Evolutionary conservation across 2,329 filamentous ascomycete species (phyloP).

Genomic region (Akanthomyces muscarius): DNA sequence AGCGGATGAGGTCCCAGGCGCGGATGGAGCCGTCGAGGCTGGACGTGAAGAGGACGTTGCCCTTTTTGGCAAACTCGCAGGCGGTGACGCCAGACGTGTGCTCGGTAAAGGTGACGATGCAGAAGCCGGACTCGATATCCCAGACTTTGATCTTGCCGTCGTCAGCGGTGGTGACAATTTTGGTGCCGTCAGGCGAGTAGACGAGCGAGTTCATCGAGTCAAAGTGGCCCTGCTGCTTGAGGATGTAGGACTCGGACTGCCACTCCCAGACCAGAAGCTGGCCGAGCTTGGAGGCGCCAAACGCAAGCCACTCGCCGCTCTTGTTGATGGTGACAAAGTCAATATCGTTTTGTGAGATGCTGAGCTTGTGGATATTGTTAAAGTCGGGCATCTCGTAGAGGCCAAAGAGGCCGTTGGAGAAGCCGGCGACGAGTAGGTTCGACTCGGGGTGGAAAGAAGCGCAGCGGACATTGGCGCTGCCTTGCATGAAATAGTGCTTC

Average conservation of each 20-base stretch:
- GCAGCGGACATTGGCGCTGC: slow-evolving; percentile 79
- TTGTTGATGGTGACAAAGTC: slow-evolving; percentile 93
- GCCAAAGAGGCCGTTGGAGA: slow-evolving; percentile 90
- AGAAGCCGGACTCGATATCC: slow-evolving; percentile 96
- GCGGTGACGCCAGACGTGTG: slow-evolving; percentile 92
- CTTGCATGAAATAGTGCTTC: slow-evolving; percentile 90
- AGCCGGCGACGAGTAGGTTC: slow-evolving; percentile 92
- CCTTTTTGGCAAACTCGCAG: slow-evolving; percentile 91
- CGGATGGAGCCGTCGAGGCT: slow-evolving; percentile 91
- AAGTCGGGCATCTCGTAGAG: slow-evolving; percentile 96
- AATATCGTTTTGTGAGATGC: slow-evolving; percentile 95
- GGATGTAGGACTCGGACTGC: slow-evolving; percentile 97
- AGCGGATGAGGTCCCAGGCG: slow-evolving; percentile 94
- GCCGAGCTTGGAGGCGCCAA: slow-evolving; percentile 90
- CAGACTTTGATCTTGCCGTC: slow-evolving; percentile 99
- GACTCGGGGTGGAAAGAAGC: slow-evolving; percentile 84
- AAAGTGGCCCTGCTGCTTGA: slow-evolving; percentile 97
- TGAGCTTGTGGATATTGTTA: slow-evolving; percentile 86
- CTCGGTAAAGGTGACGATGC: slow-evolving; percentile 96
- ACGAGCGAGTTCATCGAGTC: slow-evolving; percentile 91
- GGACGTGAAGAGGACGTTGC: slow-evolving; percentile 92
- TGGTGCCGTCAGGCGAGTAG: slow-evolving; percentile 90
- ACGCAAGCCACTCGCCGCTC: slow-evolving; percentile 93
- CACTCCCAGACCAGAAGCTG: slow-evolving; percentile 99
- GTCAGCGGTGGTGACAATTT: slow-evolving; percentile 88